Evolutionary conservation across 2,329 filamentous ascomycete species (phyloP).

Genomic region (Talaromyces atroroseus): DNA sequence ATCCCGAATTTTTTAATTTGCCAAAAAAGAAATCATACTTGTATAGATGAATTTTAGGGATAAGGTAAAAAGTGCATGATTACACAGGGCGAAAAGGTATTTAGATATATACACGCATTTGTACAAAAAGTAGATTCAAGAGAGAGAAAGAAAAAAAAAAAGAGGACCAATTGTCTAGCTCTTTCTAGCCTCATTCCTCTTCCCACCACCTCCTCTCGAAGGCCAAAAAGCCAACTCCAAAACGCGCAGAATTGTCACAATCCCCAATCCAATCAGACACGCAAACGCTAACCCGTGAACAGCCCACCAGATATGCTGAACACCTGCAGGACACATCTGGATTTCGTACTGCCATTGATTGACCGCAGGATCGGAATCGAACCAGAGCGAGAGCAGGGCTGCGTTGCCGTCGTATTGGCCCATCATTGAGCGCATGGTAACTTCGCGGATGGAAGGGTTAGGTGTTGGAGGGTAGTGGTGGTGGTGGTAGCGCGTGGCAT

Average conservation of each 20-base stretch:
- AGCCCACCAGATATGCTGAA: conserved; percentile 91
- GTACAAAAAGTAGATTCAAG: not conserved
- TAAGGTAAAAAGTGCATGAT: too few species aligned
- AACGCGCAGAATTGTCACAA: not conserved
- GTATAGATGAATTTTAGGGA: too few species aligned
- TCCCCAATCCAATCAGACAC: conserved; percentile 28
- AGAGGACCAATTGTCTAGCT: too few species aligned
- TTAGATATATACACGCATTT: not conserved
- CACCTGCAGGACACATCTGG: conserved; percentile 68
- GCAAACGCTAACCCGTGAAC: conserved; percentile 69
- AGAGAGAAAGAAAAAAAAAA: not conserved
- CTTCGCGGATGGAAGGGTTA: conserved; percentile 61
- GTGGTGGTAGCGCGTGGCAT: conserved; percentile 26
- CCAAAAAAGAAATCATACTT: too few species aligned
- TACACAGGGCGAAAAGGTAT: not conserved
- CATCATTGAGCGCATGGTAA: conserved; percentile 98
- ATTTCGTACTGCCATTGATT: conserved; percentile 83
- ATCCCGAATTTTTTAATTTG: not conserved
- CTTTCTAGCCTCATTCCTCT: not conserved
- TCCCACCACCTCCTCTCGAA: not conserved
- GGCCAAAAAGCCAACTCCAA: not conserved
- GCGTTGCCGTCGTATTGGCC: conserved; percentile 90
- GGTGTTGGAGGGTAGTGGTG: not conserved
- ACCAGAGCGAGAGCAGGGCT: conserved; percentile 84
- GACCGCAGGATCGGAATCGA: conserved; percentile 54